Conservation (phyloP, 192 early-diverging fungal genomes). For the Podila horticola region DNA sequence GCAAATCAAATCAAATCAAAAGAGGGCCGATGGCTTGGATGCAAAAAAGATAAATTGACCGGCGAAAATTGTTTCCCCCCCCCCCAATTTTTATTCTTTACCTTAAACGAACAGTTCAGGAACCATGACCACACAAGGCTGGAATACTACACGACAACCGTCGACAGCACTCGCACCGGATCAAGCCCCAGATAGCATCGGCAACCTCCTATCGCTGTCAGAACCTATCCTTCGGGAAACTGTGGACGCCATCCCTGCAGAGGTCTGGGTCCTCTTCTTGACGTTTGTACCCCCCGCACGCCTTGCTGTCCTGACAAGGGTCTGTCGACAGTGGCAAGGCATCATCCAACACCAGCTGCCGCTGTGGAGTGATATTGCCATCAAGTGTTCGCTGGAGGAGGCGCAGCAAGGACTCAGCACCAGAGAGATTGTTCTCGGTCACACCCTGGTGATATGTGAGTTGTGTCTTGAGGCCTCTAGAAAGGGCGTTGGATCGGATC, state of each 20-base stretch:
- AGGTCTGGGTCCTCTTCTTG: constrained; percentile 12
- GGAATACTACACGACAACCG: too few relatives aligned
- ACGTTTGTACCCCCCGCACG: constrained; percentile 8
- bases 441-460: constrained; percentile 12
- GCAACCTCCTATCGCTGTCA: background rate
- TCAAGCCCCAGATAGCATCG: too few relatives aligned
- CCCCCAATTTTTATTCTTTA: too few relatives aligned
- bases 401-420: background rate
- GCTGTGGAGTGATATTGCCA: background rate
- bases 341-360: constrained; percentile 8
- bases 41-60: too few relatives aligned
- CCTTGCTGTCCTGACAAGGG: background rate
- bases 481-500: constrained; percentile 6
- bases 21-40: too few relatives aligned
- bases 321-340: constrained; percentile 7
- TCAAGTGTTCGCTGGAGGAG: background rate
- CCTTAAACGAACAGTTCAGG: too few relatives aligned
- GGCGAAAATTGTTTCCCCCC: too few relatives aligned
- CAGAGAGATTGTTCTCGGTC: constrained; percentile 4
- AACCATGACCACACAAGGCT: too few relatives aligned
- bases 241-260: background rate
- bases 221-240: background rate
- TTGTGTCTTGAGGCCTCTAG: background rate
- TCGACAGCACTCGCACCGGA: too few relatives aligned
- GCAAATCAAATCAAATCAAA: too few relatives aligned